Conservation (phyloP, 2,329 filamentous ascomycete genomes). For the Epichloe bromicola region DNA sequence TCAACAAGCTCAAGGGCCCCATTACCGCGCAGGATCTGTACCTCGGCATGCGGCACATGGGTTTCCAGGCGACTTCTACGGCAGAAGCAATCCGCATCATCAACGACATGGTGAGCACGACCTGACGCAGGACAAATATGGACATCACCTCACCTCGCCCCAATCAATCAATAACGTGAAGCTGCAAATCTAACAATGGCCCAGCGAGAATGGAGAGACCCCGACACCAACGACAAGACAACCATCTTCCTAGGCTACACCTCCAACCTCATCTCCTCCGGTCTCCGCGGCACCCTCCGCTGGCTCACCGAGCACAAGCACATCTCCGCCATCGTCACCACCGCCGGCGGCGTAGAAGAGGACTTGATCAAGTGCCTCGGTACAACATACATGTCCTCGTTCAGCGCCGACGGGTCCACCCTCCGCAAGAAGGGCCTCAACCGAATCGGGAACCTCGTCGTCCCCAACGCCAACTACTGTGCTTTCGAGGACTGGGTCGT, state of each 20-base stretch:
- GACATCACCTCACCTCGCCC: too few species aligned
- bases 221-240: constrained; percentile 64
- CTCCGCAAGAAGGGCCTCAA: constrained; percentile 82
- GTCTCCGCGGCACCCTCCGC: constrained; percentile 77
- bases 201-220: constrained; percentile 64
- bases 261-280: constrained; percentile 93
- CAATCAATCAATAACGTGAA: too few species aligned
- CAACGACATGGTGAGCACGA: constrained; percentile 69
- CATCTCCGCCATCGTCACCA: constrained; percentile 86
- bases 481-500: constrained; percentile 96
- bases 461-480: constrained; percentile 93
- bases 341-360: constrained; percentile 89
- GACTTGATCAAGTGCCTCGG: constrained; percentile 98
- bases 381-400: constrained; percentile 83
- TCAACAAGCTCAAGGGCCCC: constrained; percentile 64
- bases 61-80: constrained; percentile 58
- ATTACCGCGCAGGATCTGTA: constrained; percentile 81
- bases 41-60: constrained; percentile 73
- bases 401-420: constrained; percentile 61
- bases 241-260: constrained; percentile 98
- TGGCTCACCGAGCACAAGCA: constrained; percentile 90
- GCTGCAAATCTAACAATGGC: neutral
- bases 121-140: too few species aligned
- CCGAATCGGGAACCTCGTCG: constrained; percentile 87
- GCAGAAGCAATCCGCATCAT: constrained; percentile 83